Percentiles rank a stretch among this genome's conserved stretches.
Conservation (phyloP, 2,329 filamentous ascomycete genomes). For the Dactylellina sp. region DNA sequence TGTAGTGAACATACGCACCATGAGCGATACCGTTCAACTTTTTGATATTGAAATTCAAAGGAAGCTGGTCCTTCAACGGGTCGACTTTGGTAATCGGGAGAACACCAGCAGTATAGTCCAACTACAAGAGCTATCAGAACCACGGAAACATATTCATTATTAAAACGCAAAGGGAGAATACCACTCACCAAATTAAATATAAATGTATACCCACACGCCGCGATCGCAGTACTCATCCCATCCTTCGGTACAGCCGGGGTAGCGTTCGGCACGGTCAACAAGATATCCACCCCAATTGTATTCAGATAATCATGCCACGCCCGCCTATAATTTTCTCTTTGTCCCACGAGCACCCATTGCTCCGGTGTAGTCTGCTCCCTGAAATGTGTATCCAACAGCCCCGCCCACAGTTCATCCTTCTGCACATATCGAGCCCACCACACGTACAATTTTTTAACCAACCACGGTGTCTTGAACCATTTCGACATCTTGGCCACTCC, state of each 20-base stretch:
- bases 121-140: constrained; percentile 65
- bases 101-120: constrained; percentile 87
- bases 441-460: constrained; percentile 86
- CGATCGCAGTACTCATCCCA: constrained; percentile 85
- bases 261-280: constrained; percentile 87
- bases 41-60: constrained; percentile 71
- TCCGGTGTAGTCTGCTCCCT: constrained; percentile 78
- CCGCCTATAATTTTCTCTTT: constrained; percentile 80
- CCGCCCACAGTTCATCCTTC: constrained; percentile 81
- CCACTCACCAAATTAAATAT: constrained; percentile 82
- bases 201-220: constrained; percentile 92
- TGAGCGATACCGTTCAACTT: constrained; percentile 81
- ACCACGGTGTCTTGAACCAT: constrained; percentile 78
- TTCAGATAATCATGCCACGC: constrained; percentile 90
- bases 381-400: constrained; percentile 76
- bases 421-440: constrained; percentile 88
- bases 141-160: background rate
- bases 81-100: constrained; percentile 89
- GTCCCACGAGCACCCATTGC: constrained; percentile 83
- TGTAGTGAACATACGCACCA: constrained; percentile 87
- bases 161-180: background rate
- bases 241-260: constrained; percentile 88
- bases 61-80: constrained; percentile 73
- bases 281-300: constrained; percentile 76
- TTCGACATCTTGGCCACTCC: constrained; percentile 80